These are phyloP conservation scores for Arabis hirsuta DNA, from an alignment of 345 rosid species.

Conservation along the genomic window DNA sequence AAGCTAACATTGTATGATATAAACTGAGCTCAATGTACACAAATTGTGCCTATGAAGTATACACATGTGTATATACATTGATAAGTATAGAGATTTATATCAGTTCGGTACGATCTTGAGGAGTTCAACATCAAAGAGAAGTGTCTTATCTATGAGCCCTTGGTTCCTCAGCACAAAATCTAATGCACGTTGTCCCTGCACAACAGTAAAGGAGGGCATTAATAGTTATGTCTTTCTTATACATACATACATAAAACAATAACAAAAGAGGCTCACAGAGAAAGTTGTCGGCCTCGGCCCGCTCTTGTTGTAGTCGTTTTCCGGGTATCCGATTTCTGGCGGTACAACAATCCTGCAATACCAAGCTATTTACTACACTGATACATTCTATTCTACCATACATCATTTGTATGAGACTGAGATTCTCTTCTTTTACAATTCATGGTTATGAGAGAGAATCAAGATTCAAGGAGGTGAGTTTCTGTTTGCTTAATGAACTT, in stretches of 20 bases:
- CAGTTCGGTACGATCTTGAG: conserved; percentile 67
- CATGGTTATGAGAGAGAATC: background rate
- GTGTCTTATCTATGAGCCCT: conserved; percentile 93
- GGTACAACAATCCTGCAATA: conserved; percentile 93
- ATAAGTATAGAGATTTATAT: conserved; percentile 5
- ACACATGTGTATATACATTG: conserved; percentile 2
- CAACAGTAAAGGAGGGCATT: conserved; percentile 16
- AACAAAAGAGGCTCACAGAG: conserved; percentile 58
- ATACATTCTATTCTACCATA: conserved; percentile 9
- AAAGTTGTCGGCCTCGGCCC: conserved; percentile 87
- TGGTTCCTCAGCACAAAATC: conserved; percentile 95
- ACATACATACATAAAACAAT: background rate
- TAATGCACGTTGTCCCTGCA: conserved; percentile 92
- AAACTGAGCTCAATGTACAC: background rate
- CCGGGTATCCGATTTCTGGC: conserved; percentile 96
- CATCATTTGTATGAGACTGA: background rate
- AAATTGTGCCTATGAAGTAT: background rate
- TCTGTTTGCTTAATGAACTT: background rate
- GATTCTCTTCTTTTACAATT: conserved; percentile 8
- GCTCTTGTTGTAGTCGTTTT: conserved; percentile 78
- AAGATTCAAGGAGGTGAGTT: conserved; percentile 2
- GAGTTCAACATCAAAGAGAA: conserved; percentile 92
- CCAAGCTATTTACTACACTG: conserved; percentile 47
- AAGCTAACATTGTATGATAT: too few relatives aligned
- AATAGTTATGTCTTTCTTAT: background rate